Conservation (phyloP, 1,284 basidiomycete species). For the Rhizoctonia solani region DNA sequence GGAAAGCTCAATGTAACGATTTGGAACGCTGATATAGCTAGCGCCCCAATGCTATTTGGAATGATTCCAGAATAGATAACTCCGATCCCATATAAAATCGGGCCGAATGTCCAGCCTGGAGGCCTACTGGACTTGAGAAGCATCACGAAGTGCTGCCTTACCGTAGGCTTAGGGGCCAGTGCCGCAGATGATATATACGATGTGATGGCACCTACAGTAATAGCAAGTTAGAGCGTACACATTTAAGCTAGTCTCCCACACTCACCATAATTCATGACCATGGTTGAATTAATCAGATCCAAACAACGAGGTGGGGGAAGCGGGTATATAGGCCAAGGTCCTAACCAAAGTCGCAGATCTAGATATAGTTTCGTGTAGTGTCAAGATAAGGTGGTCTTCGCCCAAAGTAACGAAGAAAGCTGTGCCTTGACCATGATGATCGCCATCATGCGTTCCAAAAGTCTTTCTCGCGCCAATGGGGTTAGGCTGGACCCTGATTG, state of each 20-base stretch:
- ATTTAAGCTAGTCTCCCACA: too few species aligned
- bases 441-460: too few species aligned
- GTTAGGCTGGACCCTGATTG: too few species aligned
- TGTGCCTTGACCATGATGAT: too few species aligned
- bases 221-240: background rate
- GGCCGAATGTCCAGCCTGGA: conserved; percentile 42
- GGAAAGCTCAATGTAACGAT: conserved; percentile 41
- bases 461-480: too few species aligned
- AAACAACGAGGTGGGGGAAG: background rate
- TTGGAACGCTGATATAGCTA: conserved; percentile 36
- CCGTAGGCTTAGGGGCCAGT: conserved; percentile 11
- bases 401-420: too few species aligned
- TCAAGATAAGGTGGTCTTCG: too few species aligned
- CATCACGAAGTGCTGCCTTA: conserved; percentile 23
- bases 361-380: too few species aligned
- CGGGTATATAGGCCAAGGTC: too few species aligned
- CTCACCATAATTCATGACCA: conserved; percentile 25
- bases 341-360: too few species aligned
- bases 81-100: conserved; percentile 43
- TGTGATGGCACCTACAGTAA: background rate
- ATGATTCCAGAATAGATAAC: conserved; percentile 40
- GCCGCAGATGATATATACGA: conserved; percentile 25
- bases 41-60: conserved; percentile 33
- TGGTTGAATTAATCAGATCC: background rate
- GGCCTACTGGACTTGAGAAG: conserved; percentile 39